Base-by-base conservation (phyloP, 139 green algal species). In the Dunaliella primolecta region DNA sequence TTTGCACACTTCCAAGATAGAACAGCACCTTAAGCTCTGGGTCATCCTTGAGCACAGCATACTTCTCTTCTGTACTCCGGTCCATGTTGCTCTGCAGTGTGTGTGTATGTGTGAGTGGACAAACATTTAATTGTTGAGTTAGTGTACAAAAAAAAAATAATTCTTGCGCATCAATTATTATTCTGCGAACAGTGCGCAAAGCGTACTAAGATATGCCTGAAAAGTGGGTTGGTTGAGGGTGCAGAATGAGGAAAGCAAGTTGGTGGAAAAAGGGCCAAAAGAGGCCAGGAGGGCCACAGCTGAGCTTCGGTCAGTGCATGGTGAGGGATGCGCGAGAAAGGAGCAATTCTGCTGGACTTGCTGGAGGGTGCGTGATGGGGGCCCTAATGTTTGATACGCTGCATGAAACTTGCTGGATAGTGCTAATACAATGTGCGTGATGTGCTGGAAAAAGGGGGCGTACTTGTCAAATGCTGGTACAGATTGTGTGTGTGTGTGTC, bases 11-110 rank as follows among this genome's bases (percentile, higher is more conserved):
- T n/a, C n/a, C n/a, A n/a, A n/a, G n/a, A n/a, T n/a, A n/a, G n/a
- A n/a, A n/a, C n/a, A n/a, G 31, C 38, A 82, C 71, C 71, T 83
- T 72, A 30, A 89, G 81, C 84, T 96, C 94, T 0, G 93, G 91
- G 84, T 98, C 95, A 37, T 95, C 92, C 83, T 94, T 92, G 1
- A 97, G 87, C 23, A 74, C 75, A 29, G 70, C 46, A 34, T 87
- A 89, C 35, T 85, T 72, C 36, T 90, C 87, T 7, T 38, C 72
- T 3, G 81, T 86, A 2, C 31, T 32, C 7, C 46, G 81, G 34
- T 85, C 70, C 57, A 38, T 38, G 27, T 72, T 36, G 38, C 34
- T 55, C 81, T 85, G 84, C 57, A 81, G 30, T 29, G 55, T 80
- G 75, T 25, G 15, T 15, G 15, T 15, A 64, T 64, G 46, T 15